Evolutionary conservation across 257 asterid genomes (phyloP).

Genomic region (Anisodus acutangulus): DNA sequence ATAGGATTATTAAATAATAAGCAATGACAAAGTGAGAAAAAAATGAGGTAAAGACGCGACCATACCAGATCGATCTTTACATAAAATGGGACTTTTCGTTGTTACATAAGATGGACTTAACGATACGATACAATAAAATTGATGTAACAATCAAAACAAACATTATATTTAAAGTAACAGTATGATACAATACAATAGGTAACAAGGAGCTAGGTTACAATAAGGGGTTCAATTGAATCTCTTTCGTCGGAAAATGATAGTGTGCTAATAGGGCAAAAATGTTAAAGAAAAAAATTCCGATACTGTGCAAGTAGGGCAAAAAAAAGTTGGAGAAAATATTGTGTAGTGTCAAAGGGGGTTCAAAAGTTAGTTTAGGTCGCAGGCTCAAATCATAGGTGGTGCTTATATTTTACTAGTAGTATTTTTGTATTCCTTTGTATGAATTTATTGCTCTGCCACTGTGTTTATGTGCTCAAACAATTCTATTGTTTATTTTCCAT

Average conservation of each 20-base stretch:
- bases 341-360: not conserved
- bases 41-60: too few species aligned
- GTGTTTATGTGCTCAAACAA: not conserved
- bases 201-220: not conserved
- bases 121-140: too few species aligned
- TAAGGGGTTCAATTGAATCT: not conserved
- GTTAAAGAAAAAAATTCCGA: not conserved
- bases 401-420: not conserved
- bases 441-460: not conserved
- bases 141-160: too few species aligned
- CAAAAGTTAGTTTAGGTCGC: not conserved
- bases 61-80: too few species aligned
- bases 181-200: not conserved
- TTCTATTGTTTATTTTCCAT: not conserved
- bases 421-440: not conserved
- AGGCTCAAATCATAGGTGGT: not conserved
- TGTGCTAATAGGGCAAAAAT: conserved; percentile 8
- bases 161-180: not conserved
- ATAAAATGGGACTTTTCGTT: too few species aligned
- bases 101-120: too few species aligned
- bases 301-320: not conserved
- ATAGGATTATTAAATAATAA: too few species aligned
- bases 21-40: too few species aligned
- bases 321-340: not conserved
- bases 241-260: not conserved